Conservation (phyloP, 257 asterid genomes). For the Gynochthodes officinalis region DNA sequence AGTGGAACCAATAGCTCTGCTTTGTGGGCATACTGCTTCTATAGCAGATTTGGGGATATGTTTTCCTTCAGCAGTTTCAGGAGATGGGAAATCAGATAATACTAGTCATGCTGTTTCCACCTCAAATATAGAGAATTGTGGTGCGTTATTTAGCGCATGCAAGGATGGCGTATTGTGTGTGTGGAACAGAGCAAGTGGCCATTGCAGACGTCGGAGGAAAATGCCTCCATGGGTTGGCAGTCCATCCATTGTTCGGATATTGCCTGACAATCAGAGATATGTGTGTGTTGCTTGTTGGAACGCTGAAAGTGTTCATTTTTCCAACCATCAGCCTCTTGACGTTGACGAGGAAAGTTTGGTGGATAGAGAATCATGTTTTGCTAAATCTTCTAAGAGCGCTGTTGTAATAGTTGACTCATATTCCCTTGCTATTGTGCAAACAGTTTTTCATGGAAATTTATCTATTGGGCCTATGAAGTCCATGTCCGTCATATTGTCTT, state of each 20-base stretch:
- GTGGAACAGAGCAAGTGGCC: slow-evolving; percentile 91
- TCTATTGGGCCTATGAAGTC: slow-evolving; percentile 77
- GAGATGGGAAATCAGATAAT: slow-evolving; percentile 36
- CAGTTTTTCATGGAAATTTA: slow-evolving; percentile 74
- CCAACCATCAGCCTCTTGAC: slow-evolving; percentile 36
- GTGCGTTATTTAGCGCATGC: slow-evolving; percentile 78
- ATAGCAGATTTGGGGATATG: slow-evolving; percentile 79
- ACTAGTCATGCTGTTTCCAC: slow-evolving; percentile 29
- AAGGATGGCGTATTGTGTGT: slow-evolving; percentile 84
- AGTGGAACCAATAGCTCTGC: slow-evolving; percentile 76
- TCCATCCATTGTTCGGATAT: slow-evolving; percentile 59
- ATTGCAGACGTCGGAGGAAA: slow-evolving; percentile 84
- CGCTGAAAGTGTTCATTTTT: slow-evolving; percentile 26
- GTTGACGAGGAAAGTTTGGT: slow-evolving; percentile 32
- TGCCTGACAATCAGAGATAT: slow-evolving; percentile 71
- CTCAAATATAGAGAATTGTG: slow-evolving; percentile 40
- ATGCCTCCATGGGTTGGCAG: slow-evolving; percentile 96
- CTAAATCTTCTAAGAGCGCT: slow-evolving; percentile 52
- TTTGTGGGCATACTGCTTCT: slow-evolving; percentile 89
- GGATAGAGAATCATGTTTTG: slow-evolving; percentile 36
- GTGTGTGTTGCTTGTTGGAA: slow-evolving; percentile 69
- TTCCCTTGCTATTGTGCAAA: slow-evolving; percentile 75
- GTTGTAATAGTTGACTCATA: slow-evolving; percentile 67
- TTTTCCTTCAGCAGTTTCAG: slow-evolving; percentile 63
- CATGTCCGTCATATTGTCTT: slow-evolving; percentile 46